A percentile compares a stretch with the other conserved stretches of the same genome.
Conservation (phyloP, 495 filamentous ascomycete genomes). For the Penicillium desertorum region DNA sequence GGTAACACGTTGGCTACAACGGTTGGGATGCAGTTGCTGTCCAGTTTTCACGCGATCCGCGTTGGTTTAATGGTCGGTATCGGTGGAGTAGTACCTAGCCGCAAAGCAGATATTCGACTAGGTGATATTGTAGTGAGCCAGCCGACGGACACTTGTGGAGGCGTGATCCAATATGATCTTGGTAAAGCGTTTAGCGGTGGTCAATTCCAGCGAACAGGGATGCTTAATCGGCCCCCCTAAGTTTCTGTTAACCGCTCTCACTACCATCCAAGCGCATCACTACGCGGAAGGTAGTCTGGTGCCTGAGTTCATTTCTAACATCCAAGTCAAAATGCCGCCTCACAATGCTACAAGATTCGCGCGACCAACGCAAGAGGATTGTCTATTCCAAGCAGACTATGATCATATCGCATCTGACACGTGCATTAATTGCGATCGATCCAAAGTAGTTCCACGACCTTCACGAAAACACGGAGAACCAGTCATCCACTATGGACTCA, state of each 20-base stretch:
- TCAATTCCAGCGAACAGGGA: not conserved
- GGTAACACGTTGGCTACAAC: not conserved
- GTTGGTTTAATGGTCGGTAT: slow-evolving; percentile 46
- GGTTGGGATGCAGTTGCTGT: slow-evolving; percentile 1
- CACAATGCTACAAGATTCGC: not conserved
- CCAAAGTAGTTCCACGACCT: not conserved
- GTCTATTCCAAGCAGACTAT: not conserved
- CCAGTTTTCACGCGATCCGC: slow-evolving; percentile 21
- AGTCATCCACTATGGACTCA: not conserved
- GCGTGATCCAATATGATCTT: slow-evolving; percentile 45
- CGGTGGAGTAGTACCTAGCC: slow-evolving; percentile 30
- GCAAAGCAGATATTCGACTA: slow-evolving; percentile 33
- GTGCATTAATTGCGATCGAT: too few species aligned
- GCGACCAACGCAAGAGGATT: not conserved
- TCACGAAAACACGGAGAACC: not conserved
- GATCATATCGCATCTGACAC: not conserved
- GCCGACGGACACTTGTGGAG: slow-evolving; percentile 22
- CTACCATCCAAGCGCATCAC: not conserved
- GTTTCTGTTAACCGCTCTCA: not conserved
- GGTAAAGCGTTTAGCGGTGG: too few species aligned
- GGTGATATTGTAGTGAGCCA: slow-evolving; percentile 47
- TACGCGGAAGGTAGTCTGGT: not conserved
- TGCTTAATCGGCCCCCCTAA: not conserved
- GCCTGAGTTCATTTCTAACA: too few species aligned
- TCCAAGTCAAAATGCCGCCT: not conserved